phyloP scores from a whole-genome alignment of 2,329 filamentous ascomycete species.

The Phaeosphaeria sp. region DNA sequence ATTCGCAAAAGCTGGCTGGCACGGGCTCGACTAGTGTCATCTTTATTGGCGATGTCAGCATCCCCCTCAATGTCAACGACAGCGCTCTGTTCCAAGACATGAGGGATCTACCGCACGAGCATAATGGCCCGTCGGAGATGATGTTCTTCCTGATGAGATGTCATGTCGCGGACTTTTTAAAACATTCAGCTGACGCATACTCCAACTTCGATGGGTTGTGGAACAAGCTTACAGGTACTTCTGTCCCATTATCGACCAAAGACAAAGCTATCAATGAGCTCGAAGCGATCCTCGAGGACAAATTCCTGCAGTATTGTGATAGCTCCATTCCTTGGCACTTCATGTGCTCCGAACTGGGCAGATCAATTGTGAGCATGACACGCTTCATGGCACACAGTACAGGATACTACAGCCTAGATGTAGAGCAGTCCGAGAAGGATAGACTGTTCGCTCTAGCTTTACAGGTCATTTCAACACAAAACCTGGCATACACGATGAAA shows the following conservation, averaged over 20 bases:
- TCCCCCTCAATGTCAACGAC: conserved; percentile 63
- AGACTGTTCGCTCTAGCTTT: conserved; percentile 50
- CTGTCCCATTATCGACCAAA: conserved; percentile 28
- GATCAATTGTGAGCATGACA: conserved; percentile 52
- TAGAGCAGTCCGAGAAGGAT: conserved; percentile 45
- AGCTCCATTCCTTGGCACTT: conserved; percentile 51
- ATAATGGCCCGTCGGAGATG: conserved; percentile 56
- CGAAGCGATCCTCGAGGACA: conserved; percentile 49
- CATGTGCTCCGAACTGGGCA: conserved; percentile 53
- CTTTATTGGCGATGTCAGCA: conserved; percentile 53
- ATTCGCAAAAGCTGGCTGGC: conserved; percentile 62
- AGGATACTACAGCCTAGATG: conserved; percentile 41
- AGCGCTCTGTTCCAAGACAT: conserved; percentile 53
- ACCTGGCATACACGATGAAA: conserved; percentile 48
- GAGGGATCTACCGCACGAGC: conserved; percentile 51
- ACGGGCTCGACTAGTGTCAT: conserved; percentile 53
- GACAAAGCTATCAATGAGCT: conserved; percentile 49
- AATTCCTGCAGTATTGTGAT: conserved; percentile 48
- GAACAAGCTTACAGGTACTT: conserved; percentile 24
- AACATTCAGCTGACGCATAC: conserved; percentile 17
- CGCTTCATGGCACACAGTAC: conserved; percentile 55
- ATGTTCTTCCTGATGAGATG: conserved; percentile 55
- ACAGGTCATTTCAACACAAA: conserved; percentile 52
- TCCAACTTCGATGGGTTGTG: conserved; percentile 31
- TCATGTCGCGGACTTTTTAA: conserved; percentile 51